These are phyloP conservation scores for Biscogniauxia mediterranea DNA, from an alignment of 2,329 filamentous ascomycete genomes.

Conservation along the genomic window DNA sequence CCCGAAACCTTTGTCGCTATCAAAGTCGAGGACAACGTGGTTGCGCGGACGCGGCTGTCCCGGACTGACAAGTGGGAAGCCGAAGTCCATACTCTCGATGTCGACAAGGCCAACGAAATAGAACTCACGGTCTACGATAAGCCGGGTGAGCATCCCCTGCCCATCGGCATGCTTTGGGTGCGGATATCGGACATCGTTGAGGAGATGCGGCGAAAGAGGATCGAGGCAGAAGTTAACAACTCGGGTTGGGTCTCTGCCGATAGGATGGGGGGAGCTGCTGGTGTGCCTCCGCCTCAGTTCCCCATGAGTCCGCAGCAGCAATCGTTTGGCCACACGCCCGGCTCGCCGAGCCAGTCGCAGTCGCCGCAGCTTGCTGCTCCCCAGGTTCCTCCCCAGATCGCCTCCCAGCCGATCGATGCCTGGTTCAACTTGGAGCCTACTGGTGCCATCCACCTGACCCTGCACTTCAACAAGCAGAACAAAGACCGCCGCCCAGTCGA, in stretches of 20 bases:
- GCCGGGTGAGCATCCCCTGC: slow-evolving; percentile 82
- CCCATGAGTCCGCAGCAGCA: slow-evolving; percentile 51
- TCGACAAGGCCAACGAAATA: slow-evolving; percentile 98
- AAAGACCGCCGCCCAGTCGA: slow-evolving; percentile 82
- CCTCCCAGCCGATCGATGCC: slow-evolving; percentile 70
- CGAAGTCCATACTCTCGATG: slow-evolving; percentile 86
- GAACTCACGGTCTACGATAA: slow-evolving; percentile 98
- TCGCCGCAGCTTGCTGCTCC: slow-evolving; percentile 31
- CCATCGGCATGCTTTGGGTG: slow-evolving; percentile 94
- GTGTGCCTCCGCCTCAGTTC: slow-evolving; percentile 53
- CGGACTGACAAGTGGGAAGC: slow-evolving; percentile 88
- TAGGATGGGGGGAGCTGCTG: slow-evolving; percentile 66
- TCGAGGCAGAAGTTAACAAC: slow-evolving; percentile 91
- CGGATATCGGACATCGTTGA: slow-evolving; percentile 96
- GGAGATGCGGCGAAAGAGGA: slow-evolving; percentile 94
- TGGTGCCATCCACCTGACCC: slow-evolving; percentile 84
- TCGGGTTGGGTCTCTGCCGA: slow-evolving; percentile 97
- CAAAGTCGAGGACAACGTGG: slow-evolving; percentile 93
- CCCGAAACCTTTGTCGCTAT: slow-evolving; percentile 95
- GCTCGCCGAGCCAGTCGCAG: slow-evolving; percentile 37
- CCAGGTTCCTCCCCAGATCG: slow-evolving; percentile 49
- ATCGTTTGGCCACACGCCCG: slow-evolving; percentile 45
- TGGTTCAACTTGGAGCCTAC: slow-evolving; percentile 98
- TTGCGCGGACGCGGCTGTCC: slow-evolving; percentile 81
- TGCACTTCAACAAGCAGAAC: slow-evolving; percentile 90